Evolutionary conservation across 495 filamentous ascomycete genomes (phyloP).

Genomic region (Xylaria acuta): DNA sequence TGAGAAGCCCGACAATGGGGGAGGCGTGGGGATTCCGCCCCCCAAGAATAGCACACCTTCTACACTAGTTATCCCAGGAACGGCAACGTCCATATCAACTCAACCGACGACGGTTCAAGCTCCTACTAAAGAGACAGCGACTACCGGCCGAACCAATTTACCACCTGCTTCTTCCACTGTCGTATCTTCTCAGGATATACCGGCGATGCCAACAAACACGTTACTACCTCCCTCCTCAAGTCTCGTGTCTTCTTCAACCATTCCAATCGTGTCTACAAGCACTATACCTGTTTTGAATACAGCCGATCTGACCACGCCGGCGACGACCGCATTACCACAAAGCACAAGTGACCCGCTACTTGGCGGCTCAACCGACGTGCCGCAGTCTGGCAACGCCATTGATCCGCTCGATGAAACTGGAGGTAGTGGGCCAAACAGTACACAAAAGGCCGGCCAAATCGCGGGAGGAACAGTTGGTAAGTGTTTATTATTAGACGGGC

Average conservation of each 20-base stretch:
- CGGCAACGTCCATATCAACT: not conserved
- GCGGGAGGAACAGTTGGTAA: constrained; percentile 14
- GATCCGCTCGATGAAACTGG: not conserved
- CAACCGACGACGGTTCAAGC: not conserved
- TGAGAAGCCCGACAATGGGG: constrained; percentile 1
- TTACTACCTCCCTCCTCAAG: not conserved
- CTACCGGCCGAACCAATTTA: not conserved
- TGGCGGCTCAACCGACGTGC: not conserved
- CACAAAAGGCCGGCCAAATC: constrained; percentile 9
- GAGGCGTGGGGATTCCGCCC: not conserved
- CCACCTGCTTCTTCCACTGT: not conserved
- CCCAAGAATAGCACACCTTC: not conserved
- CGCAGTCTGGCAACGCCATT: not conserved
- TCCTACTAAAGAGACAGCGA: constrained; percentile 11
- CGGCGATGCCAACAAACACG: not conserved
- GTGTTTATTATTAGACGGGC: not conserved
- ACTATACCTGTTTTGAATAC: not conserved
- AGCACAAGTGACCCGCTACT: not conserved
- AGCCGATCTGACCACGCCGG: not conserved
- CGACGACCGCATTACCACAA: not conserved
- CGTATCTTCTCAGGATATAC: not conserved
- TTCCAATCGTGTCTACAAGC: not conserved
- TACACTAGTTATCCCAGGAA: not conserved
- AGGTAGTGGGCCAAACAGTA: not conserved
- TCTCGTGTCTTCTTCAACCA: not conserved